Evolutionary conservation across 2,329 filamentous ascomycete species (phyloP).

Genomic region (Xylaria sp.): DNA sequence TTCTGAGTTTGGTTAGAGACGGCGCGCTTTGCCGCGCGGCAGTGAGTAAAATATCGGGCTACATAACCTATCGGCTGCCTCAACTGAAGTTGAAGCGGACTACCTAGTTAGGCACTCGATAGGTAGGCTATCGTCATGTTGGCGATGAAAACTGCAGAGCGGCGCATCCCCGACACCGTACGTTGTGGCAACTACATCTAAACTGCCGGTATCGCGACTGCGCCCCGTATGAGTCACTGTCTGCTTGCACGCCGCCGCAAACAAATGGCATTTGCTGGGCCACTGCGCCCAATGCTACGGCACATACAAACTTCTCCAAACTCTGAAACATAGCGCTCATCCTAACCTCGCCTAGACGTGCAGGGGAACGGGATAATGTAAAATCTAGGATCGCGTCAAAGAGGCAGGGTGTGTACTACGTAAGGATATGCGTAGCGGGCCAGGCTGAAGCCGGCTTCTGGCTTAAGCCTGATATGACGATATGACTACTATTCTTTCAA

Average conservation of each 20-base stretch:
- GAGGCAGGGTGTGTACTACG: too few species aligned
- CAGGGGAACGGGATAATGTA: neutral
- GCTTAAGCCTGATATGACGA: too few species aligned
- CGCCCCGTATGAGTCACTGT: neutral
- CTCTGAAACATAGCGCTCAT: neutral
- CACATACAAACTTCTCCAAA: neutral
- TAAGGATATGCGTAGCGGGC: too few species aligned
- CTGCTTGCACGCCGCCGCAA: neutral
- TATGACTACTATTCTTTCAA: neutral
- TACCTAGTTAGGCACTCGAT: neutral
- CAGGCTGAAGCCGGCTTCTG: too few species aligned
- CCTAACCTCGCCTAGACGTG: neutral
- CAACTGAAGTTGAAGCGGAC: neutral
- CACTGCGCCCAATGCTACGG: neutral
- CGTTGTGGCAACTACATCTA: too few species aligned
- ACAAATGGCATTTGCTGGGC: neutral
- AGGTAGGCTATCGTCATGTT: too few species aligned
- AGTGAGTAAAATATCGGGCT: conserved; percentile 8
- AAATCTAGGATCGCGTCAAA: too few species aligned
- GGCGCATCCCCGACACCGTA: neutral
- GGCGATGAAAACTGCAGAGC: neutral
- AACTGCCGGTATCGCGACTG: neutral
- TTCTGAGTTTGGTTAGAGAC: neutral
- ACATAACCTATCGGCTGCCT: neutral
- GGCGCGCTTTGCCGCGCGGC: conserved; percentile 25